phyloP scores from a whole-genome alignment of 2,329 filamentous ascomycete species.

The Ascochyta lentis region DNA sequence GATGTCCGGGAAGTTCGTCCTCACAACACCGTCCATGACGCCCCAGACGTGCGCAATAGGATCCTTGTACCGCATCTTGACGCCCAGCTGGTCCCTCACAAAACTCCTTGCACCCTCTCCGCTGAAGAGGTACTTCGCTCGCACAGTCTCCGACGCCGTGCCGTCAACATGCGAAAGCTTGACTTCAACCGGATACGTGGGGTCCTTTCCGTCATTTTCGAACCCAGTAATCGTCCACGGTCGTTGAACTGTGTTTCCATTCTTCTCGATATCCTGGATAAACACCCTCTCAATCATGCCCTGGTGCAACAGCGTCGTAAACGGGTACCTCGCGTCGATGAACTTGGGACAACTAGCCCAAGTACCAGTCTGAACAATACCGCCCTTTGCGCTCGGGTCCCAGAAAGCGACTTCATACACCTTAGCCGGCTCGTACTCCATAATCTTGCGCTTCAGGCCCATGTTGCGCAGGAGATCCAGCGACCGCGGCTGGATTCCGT shows the following conservation, averaged over 20 bases:
- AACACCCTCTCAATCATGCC: slow-evolving; percentile 69
- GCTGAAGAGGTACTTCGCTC: slow-evolving; percentile 68
- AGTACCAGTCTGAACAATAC: slow-evolving; percentile 65
- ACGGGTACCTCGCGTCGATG: slow-evolving; percentile 69
- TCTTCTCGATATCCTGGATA: slow-evolving; percentile 66
- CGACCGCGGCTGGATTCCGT: slow-evolving; percentile 90
- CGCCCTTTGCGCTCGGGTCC: slow-evolving; percentile 63
- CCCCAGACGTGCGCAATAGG: slow-evolving; percentile 70
- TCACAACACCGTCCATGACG: slow-evolving; percentile 70
- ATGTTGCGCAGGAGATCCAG: slow-evolving; percentile 87
- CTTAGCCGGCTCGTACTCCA: slow-evolving; percentile 85
- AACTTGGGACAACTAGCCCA: slow-evolving; percentile 92
- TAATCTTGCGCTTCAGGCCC: slow-evolving; percentile 85
- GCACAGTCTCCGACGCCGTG: slow-evolving; percentile 68
- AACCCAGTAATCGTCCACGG: slow-evolving; percentile 69
- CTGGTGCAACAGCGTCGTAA: slow-evolving; percentile 68
- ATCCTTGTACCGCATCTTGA: slow-evolving; percentile 70
- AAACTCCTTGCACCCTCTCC: slow-evolving; percentile 68
- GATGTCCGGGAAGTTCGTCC: slow-evolving; percentile 69
- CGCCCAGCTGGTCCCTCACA: slow-evolving; percentile 67
- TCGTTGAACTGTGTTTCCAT: slow-evolving; percentile 62
- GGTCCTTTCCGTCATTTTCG: slow-evolving; percentile 64
- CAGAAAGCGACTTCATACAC: slow-evolving; percentile 77
- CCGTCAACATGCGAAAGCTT: slow-evolving; percentile 79
- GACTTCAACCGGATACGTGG: slow-evolving; percentile 81